A percentile compares a stretch with the other conserved stretches of the same genome.
Evolutionary conservation across 129 eudicot species (phyloP).

Genomic region (Ambrosia trifida): DNA sequence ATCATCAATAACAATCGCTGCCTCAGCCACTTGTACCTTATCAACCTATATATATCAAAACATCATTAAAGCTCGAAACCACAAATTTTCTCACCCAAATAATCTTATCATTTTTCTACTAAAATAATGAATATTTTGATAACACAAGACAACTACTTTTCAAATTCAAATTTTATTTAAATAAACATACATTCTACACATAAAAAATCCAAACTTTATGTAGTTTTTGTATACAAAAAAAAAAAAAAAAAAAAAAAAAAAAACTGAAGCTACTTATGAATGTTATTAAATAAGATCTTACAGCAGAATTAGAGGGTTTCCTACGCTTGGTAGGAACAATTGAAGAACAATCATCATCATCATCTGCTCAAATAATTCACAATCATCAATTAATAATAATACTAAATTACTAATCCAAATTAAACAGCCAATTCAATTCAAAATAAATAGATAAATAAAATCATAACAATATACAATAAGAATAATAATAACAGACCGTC

Average conservation of each 20-base stretch:
- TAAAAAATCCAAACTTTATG: not conserved
- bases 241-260: slow-evolving; percentile 15
- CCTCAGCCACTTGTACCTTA: slow-evolving; percentile 25
- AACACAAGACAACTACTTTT: not conserved
- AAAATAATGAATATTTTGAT: slow-evolving; percentile 9
- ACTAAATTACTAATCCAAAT: slow-evolving; percentile 8
- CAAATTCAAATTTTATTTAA: too few species aligned
- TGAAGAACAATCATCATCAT: slow-evolving; percentile 42
- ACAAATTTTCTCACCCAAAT: not conserved
- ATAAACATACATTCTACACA: not conserved
- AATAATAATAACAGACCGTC: slow-evolving; percentile 36
- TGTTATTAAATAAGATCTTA: slow-evolving; percentile 24
- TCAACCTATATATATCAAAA: slow-evolving; percentile 41
- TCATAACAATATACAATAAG: not conserved
- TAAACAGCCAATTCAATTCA: not conserved
- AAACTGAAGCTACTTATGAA: not conserved
- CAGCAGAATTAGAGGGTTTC: slow-evolving; percentile 39
- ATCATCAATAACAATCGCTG: slow-evolving; percentile 40
- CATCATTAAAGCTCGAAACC: not conserved
- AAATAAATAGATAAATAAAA: not conserved
- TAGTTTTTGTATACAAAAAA: not conserved
- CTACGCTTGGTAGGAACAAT: slow-evolving; percentile 40
- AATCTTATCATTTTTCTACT: not conserved
- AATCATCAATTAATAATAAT: slow-evolving; percentile 1
- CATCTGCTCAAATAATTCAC: slow-evolving; percentile 35